These are phyloP conservation scores for Corniculantispora saksenae DNA, from an alignment of 2,329 filamentous ascomycete genomes.

Conservation along the genomic window DNA sequence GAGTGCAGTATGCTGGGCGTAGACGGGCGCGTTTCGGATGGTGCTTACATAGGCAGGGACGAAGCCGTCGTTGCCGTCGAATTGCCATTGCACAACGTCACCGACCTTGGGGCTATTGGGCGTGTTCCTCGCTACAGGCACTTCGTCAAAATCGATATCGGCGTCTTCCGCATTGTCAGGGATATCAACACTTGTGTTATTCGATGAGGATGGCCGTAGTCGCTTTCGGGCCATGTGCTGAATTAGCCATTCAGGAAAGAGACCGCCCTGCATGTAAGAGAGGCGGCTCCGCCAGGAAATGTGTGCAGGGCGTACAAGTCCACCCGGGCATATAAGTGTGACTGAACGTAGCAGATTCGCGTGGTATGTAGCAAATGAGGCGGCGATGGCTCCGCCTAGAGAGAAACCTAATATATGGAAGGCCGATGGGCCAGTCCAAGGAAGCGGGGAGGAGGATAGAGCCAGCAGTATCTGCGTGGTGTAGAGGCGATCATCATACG, in stretches of 20 bases:
- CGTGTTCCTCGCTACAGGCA: conserved; percentile 52
- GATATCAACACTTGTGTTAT: conserved; percentile 36
- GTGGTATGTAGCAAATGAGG: conserved; percentile 69
- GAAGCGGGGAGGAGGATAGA: conserved; percentile 61
- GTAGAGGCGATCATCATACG: conserved; percentile 66
- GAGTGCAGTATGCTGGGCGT: conserved; percentile 54
- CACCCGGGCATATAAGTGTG: conserved; percentile 67
- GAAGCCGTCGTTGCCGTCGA: conserved; percentile 66
- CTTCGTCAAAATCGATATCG: conserved; percentile 45
- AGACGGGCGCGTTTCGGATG: conserved; percentile 70
- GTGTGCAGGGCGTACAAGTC: conserved; percentile 65
- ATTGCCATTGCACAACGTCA: conserved; percentile 68
- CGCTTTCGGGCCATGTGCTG: conserved; percentile 53
- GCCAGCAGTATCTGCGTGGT: conserved; percentile 65
- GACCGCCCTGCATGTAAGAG: conserved; percentile 57
- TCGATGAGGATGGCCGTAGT: conserved; percentile 44
- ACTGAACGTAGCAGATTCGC: conserved; percentile 64
- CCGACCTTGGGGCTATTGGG: conserved; percentile 56
- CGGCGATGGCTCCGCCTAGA: conserved; percentile 73
- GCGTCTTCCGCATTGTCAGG: conserved; percentile 42
- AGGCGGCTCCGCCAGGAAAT: conserved; percentile 62
- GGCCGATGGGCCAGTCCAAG: conserved; percentile 54
- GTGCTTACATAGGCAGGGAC: conserved; percentile 69
- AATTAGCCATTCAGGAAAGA: conserved; percentile 61
- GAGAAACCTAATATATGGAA: conserved; percentile 80